Conservation (phyloP, 345 rosid genomes). For the Erucastrum elatum region DNA sequence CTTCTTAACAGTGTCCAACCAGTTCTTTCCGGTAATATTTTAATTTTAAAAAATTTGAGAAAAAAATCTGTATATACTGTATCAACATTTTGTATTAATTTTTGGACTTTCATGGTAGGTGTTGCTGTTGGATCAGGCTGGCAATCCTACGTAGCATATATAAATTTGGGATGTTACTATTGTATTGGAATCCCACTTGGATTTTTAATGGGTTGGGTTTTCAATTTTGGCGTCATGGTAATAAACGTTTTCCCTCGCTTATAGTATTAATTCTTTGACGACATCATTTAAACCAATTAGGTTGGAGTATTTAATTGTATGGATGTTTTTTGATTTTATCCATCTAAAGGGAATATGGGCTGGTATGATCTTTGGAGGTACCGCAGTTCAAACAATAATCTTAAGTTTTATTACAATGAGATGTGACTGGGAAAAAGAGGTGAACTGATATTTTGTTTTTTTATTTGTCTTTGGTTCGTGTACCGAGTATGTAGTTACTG, state of each 20-base stretch:
- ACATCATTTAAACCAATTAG: neutral
- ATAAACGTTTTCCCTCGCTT: neutral
- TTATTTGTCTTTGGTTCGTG: neutral
- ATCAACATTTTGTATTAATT: neutral
- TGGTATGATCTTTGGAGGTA: slow-evolving; percentile 87
- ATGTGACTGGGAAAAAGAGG: slow-evolving; percentile 87
- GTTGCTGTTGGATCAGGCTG: slow-evolving; percentile 98
- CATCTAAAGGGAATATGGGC: slow-evolving; percentile 76
- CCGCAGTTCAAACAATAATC: slow-evolving; percentile 65
- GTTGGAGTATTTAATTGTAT: neutral
- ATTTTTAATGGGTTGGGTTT: slow-evolving; percentile 83
- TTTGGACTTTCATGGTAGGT: slow-evolving; percentile 40
- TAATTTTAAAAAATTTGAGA: neutral
- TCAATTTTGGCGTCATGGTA: slow-evolving; percentile 78
- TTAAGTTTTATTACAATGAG: slow-evolving; percentile 50
- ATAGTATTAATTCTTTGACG: neutral
- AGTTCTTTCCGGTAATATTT: slow-evolving; percentile 67
- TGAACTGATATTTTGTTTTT: neutral
- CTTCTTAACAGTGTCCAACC: slow-evolving; percentile 90
- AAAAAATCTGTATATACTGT: neutral
- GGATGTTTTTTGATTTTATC: neutral
- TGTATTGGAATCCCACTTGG: slow-evolving; percentile 78
- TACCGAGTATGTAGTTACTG: neutral
- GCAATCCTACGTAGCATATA: slow-evolving; percentile 87
- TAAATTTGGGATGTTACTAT: slow-evolving; percentile 88